Base-by-base conservation (phyloP, 176 grass and related monocot genomes). In the Cenchrus purpureus region DNA sequence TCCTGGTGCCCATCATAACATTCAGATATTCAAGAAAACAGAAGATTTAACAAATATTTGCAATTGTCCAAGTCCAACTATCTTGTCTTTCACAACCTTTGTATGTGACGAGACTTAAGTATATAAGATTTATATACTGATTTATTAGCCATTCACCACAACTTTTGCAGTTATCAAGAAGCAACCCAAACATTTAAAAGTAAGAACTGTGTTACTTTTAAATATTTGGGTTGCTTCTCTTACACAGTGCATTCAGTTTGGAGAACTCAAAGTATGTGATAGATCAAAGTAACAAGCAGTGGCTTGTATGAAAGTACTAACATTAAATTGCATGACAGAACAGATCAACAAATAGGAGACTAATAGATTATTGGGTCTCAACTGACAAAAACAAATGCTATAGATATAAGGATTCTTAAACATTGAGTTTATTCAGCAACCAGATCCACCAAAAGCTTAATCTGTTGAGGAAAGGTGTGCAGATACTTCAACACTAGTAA, bases 341-440 rank as follows among this genome's bases (percentile, higher is more conserved):
- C 42, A 40, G 59, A 68, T 49, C 80, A 56, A 72, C 15, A 86
- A 42, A 90, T 63, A 63, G 25, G 22, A 14, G 40, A 22, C 4
- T 55, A 67, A 74, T 44, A 65, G 0, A 13, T 25, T 16, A 29
- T 66, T 56, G 6, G 4, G 25, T 65, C 29, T 74, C 34, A 65
- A 20, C n/a, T 55, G 13, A 75, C 31, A 76, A 48, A 76, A 16
- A 28, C 53, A 51, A 37, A 1, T 14, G 17, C 32, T 20, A 77
- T 76, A 55, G 12, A 14, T 66, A 45, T 28, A 67, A 49, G 16
- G 10, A 54, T n/a, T 76, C 60, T 46, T 32, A 45, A 66, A 52
- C 10, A 37, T 19, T 79, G 45, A 51, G 19, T 77, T 52, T 79
- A 66, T 66, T 64, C 43, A 79, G 8, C 8, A 63, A 65, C 43